These are phyloP conservation scores for Boletellus ananas DNA, from an alignment of 768 basidiomycete species.

Conservation along the genomic window DNA sequence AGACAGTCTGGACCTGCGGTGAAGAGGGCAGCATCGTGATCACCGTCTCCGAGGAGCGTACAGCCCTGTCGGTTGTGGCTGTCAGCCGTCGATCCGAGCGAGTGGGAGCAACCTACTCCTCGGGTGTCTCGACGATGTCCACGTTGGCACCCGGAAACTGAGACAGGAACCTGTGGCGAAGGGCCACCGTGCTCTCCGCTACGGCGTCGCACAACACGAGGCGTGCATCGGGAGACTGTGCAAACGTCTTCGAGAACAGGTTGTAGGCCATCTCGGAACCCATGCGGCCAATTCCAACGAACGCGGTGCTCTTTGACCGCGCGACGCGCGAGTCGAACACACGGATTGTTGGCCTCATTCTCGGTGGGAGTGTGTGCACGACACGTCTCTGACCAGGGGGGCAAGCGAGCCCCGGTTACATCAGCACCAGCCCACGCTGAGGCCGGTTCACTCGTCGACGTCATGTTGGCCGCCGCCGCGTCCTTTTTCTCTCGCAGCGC, in stretches of 20 bases:
- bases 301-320: conserved; percentile 57
- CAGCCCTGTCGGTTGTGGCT: conserved; percentile 45
- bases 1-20: conserved; percentile 79
- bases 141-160: conserved; percentile 61
- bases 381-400: too few species aligned
- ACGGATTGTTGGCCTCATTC: conserved; percentile 51
- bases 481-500: conserved; percentile 80
- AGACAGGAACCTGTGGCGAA: conserved; percentile 50
- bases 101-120: conserved; percentile 54
- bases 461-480: too few species aligned
- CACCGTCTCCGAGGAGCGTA: conserved; percentile 59
- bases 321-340: conserved; percentile 32
- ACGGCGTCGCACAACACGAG: conserved; percentile 81
- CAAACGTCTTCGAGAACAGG: conserved; percentile 70
- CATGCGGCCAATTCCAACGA: conserved; percentile 88
- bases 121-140: conserved; percentile 57
- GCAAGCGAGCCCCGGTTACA: too few species aligned
- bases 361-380: neutral
- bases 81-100: conserved; percentile 5
- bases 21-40: conserved; percentile 93
- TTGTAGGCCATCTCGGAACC: conserved; percentile 85
- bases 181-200: conserved; percentile 52
- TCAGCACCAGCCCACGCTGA: too few species aligned
- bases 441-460: too few species aligned
- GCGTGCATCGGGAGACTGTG: conserved; percentile 45